Conservation (phyloP, 768 basidiomycete species). For the Nevesoporus exiguus region DNA sequence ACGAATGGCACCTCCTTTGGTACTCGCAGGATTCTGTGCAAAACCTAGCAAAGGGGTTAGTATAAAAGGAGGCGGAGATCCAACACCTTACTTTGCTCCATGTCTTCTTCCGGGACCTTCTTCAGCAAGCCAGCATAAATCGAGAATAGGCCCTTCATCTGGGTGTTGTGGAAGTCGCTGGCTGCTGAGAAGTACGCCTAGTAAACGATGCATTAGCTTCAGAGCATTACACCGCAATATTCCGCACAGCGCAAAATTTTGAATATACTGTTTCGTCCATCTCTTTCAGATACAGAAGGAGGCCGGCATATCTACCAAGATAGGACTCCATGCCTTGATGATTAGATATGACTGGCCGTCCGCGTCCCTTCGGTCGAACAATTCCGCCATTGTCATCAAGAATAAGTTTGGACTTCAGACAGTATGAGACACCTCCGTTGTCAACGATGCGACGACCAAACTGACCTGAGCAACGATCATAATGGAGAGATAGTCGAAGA, state of each 20-base stretch:
- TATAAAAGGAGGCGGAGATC: neutral
- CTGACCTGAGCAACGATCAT: conserved; percentile 88
- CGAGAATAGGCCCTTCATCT: conserved; percentile 72
- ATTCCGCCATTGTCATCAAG: conserved; percentile 63
- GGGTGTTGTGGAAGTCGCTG: conserved; percentile 76
- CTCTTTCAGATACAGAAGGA: conserved; percentile 92
- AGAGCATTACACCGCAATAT: neutral
- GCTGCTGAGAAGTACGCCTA: conserved; percentile 89
- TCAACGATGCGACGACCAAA: neutral
- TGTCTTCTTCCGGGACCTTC: conserved; percentile 67
- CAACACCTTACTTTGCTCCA: conserved; percentile 56
- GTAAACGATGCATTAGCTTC: conserved; percentile 1
- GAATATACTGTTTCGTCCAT: conserved; percentile 91
- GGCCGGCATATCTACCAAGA: conserved; percentile 82
- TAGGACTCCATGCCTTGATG: conserved; percentile 79
- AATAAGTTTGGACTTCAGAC: conserved; percentile 59
- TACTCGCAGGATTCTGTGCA: conserved; percentile 25
- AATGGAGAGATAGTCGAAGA: conserved; percentile 86
- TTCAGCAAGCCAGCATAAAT: conserved; percentile 58
- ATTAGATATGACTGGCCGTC: conserved; percentile 47
- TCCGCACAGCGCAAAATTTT: conserved; percentile 82
- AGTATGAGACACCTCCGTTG: conserved; percentile 5
- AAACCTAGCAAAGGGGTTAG: conserved; percentile 41
- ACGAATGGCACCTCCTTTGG: conserved; percentile 61
- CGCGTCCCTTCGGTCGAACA: conserved; percentile 39